phyloP scores from a whole-genome alignment of 176 grass and related monocot genomes.

The Canna indica region DNA sequence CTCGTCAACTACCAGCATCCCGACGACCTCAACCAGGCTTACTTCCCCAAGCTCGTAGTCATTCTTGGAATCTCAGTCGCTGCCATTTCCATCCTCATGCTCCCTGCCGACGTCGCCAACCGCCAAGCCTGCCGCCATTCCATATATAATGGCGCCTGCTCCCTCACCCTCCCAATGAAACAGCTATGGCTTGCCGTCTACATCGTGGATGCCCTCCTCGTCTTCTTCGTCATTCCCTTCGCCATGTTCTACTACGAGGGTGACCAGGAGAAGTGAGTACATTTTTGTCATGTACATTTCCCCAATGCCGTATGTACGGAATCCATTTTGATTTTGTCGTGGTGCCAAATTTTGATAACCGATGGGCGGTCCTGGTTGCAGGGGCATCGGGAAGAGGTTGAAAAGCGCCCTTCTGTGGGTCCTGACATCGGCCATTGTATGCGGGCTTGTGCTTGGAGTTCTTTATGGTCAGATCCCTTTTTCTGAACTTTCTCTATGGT shows the following conservation, averaged over 20 bases:
- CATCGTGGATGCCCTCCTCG: slow-evolving; percentile 80
- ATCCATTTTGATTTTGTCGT: slow-evolving; percentile 31
- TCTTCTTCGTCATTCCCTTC: slow-evolving; percentile 90
- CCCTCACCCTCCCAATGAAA: slow-evolving; percentile 85
- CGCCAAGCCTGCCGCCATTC: slow-evolving; percentile 54
- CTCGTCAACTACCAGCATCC: slow-evolving; percentile 98
- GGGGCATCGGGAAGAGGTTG: slow-evolving; percentile 71
- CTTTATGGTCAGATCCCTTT: slow-evolving; percentile 44
- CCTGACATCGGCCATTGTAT: slow-evolving; percentile 46
- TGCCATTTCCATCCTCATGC: slow-evolving; percentile 95
- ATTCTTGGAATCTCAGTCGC: slow-evolving; percentile 83
- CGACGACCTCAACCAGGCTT: slow-evolving; percentile 95
- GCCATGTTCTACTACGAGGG: slow-evolving; percentile 99
- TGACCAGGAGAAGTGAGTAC: slow-evolving; percentile 87
- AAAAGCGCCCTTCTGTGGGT: slow-evolving; percentile 74
- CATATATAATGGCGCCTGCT: slow-evolving; percentile 64
- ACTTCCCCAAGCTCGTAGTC: slow-evolving; percentile 90
- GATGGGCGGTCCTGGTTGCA: slow-evolving; percentile 11
- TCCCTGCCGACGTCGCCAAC: slow-evolving; percentile 92
- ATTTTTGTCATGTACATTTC: slow-evolving; percentile 62
- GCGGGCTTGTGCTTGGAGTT: slow-evolving; percentile 80
- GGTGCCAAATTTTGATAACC: neutral
- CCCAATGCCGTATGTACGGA: neutral
- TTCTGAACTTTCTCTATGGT: neutral
- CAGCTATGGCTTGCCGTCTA: slow-evolving; percentile 81